These are phyloP conservation scores for Aegilops bicornis DNA, from an alignment of 176 grass and related monocot species.

Conservation along the genomic window DNA sequence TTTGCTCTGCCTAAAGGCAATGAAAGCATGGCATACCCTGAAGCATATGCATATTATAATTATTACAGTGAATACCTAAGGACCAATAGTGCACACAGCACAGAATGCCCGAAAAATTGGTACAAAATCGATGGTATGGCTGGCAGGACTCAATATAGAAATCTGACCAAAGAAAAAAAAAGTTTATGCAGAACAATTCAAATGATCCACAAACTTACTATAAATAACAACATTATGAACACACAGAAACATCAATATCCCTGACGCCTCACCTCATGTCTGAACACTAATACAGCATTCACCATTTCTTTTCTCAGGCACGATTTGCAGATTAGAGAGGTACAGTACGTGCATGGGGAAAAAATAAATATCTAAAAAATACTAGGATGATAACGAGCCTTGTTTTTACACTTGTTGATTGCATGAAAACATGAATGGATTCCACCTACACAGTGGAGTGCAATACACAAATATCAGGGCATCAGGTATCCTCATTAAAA, in stretches of 20 bases:
- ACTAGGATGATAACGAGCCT: neutral
- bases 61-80: neutral
- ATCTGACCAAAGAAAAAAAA: neutral
- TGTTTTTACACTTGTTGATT: neutral
- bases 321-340: neutral
- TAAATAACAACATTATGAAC: neutral
- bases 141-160: neutral
- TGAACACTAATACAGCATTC: neutral
- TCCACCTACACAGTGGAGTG: neutral
- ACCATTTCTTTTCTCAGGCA: neutral
- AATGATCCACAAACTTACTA: slow-evolving; percentile 2
- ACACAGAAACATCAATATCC: neutral
- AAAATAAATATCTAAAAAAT: neutral
- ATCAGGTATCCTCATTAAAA: neutral
- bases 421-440: neutral
- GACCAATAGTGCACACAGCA: neutral
- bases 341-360: neutral
- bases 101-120: neutral
- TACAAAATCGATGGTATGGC: neutral
- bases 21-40: neutral
- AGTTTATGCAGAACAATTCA: neutral
- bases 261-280: neutral
- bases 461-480: neutral
- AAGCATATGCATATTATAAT: neutral
- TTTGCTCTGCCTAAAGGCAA: neutral